These are phyloP conservation scores for Aspergillus sp. DNA, from an alignment of 2,329 filamentous ascomycete genomes.

Conservation along the genomic window DNA sequence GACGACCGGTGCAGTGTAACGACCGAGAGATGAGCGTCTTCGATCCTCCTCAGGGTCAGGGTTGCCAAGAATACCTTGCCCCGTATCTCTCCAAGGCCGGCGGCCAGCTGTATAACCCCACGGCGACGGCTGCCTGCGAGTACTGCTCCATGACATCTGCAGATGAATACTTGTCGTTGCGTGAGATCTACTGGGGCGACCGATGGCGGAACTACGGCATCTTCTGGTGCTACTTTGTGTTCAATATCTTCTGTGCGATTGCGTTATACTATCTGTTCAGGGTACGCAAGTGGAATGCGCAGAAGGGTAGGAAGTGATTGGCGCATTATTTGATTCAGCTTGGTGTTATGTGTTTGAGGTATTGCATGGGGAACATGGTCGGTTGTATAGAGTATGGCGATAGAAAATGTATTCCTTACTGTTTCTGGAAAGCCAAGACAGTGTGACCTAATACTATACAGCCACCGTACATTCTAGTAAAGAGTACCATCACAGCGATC, in stretches of 20 bases:
- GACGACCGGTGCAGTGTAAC: slow-evolving; percentile 63
- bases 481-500: too few relatives aligned
- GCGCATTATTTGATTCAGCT: too few relatives aligned
- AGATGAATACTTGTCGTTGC: slow-evolving; percentile 37
- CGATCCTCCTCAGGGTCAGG: slow-evolving; percentile 53
- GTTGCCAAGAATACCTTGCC: slow-evolving; percentile 58
- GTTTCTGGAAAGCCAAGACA: too few relatives aligned
- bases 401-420: too few relatives aligned
- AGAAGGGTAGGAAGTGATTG: background rate
- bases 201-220: slow-evolving; percentile 68
- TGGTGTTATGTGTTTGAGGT: too few relatives aligned
- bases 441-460: too few relatives aligned
- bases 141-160: slow-evolving; percentile 39
- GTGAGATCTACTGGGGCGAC: slow-evolving; percentile 53
- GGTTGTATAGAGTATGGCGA: too few relatives aligned
- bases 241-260: slow-evolving; percentile 55
- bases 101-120: slow-evolving; percentile 52
- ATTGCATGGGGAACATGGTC: too few relatives aligned
- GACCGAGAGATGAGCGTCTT: slow-evolving; percentile 67
- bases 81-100: slow-evolving; percentile 48
- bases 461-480: too few relatives aligned
- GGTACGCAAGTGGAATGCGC: slow-evolving; percentile 13
- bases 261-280: slow-evolving; percentile 49
- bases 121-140: slow-evolving; percentile 51
- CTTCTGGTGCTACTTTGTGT: slow-evolving; percentile 57